Percentiles rank a stretch among this genome's conserved stretches.
Conservation (phyloP, 805 yeast genomes). For the Saccharomyces paradoxus region DNA sequence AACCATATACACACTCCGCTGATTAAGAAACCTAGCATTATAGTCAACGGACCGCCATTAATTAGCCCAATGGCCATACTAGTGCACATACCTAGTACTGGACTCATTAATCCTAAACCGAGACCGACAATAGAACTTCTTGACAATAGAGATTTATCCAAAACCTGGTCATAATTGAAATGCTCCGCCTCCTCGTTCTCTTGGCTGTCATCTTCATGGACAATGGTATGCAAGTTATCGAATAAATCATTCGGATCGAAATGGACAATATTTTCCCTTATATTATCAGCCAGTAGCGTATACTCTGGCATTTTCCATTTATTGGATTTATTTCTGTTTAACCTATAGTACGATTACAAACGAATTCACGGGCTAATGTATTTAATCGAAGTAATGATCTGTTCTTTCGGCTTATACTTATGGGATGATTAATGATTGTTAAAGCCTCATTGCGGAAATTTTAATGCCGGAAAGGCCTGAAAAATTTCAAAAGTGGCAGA, state of each 20-base stretch:
- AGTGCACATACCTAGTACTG: conserved; percentile 69
- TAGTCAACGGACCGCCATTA: conserved; percentile 72
- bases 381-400: neutral
- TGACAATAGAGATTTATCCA: conserved; percentile 54
- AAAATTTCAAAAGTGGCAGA: neutral
- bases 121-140: conserved; percentile 66
- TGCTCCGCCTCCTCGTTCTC: conserved; percentile 49
- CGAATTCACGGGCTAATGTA: neutral
- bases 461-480: neutral
- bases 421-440: neutral
- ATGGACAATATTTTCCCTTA: conserved; percentile 18
- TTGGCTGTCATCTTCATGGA: conserved; percentile 34
- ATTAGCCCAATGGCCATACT: conserved; percentile 63
- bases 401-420: neutral
- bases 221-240: conserved; percentile 24
- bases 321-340: neutral
- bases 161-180: conserved; percentile 64
- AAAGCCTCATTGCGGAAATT: neutral
- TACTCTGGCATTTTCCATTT: conserved; percentile 17
- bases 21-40: conserved; percentile 64
- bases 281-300: conserved; percentile 14
- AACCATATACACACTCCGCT: conserved; percentile 56
- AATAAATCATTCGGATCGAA: conserved; percentile 21
- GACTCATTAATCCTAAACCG: conserved; percentile 76
- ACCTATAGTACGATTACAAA: neutral